Percentiles rank a stretch among this genome's conserved stretches.
Evolutionary conservation across 805 yeast species (phyloP).

Genomic region (Saccharomyces kudriavzevii): DNA sequence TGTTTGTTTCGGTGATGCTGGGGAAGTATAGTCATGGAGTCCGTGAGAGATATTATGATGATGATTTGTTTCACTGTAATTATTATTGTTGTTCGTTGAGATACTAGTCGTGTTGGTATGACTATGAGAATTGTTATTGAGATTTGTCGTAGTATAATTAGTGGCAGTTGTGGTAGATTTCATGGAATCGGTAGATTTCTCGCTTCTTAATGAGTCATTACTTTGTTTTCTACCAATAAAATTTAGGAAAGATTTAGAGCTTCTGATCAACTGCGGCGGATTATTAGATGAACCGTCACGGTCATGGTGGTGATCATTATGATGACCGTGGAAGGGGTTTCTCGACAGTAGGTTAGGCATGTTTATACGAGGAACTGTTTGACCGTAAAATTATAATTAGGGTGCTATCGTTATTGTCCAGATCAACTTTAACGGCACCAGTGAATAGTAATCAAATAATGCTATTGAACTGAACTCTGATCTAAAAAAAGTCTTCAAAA

Average conservation of each 20-base stretch:
- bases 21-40: conserved; percentile 9
- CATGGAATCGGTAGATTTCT: conserved; percentile 22
- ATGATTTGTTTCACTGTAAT: neutral
- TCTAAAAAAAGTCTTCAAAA: neutral
- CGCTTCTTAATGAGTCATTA: conserved; percentile 27
- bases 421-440: neutral
- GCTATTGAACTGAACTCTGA: neutral
- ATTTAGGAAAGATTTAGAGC: conserved; percentile 25
- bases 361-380: neutral
- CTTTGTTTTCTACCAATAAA: conserved; percentile 27
- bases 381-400: neutral
- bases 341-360: conserved; percentile 27
- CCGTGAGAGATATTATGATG: conserved; percentile 8
- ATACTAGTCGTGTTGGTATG: conserved; percentile 1
- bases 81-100: neutral
- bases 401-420: neutral
- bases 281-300: neutral
- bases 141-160: neutral
- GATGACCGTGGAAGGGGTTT: conserved; percentile 21
- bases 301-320: conserved; percentile 3
- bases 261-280: conserved; percentile 13
- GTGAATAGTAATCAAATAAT: neutral
- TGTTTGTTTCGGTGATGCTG: conserved; percentile 20
- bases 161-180: conserved; percentile 5
- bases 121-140: conserved; percentile 1